Conservation (phyloP, 345 rosid species). For the Gossypium sturtianum region DNA sequence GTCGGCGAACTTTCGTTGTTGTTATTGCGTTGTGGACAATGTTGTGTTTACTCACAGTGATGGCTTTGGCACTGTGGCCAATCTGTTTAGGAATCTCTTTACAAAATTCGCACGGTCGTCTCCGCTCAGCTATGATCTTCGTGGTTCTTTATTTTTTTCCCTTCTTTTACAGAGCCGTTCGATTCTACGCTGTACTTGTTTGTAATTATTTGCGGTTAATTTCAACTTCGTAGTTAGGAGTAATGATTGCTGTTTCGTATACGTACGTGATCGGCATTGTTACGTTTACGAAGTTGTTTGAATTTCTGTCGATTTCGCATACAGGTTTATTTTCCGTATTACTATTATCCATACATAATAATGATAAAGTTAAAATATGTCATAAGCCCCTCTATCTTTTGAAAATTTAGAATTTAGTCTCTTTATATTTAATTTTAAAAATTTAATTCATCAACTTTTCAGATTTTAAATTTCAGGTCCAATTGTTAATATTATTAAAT, state of each 20-base stretch:
- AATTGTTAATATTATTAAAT: too few relatives aligned
- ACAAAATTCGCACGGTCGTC: neutral
- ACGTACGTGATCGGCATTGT: neutral
- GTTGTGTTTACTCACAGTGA: neutral
- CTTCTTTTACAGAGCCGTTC: neutral
- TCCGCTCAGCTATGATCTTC: neutral
- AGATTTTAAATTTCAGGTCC: too few relatives aligned
- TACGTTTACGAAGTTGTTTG: neutral
- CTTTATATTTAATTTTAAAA: too few relatives aligned
- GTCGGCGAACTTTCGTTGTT: constrained; percentile 32
- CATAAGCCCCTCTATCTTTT: too few relatives aligned
- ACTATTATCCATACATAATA: neutral
- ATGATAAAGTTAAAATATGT: too few relatives aligned
- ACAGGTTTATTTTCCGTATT: neutral
- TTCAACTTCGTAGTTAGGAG: neutral
- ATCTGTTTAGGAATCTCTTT: neutral
- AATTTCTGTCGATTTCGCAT: neutral
- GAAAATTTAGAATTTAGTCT: too few relatives aligned
- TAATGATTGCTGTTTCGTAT: neutral
- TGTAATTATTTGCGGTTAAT: neutral
- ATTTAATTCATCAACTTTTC: too few relatives aligned
- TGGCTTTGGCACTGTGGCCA: neutral
- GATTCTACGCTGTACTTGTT: neutral
- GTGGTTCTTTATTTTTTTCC: too few relatives aligned
- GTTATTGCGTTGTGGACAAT: neutral